A percentile compares a stretch with the other conserved stretches of the same genome.
Evolutionary conservation across 2,329 filamentous ascomycete species (phyloP).

Genomic region (Hymenoscyphus scutula): DNA sequence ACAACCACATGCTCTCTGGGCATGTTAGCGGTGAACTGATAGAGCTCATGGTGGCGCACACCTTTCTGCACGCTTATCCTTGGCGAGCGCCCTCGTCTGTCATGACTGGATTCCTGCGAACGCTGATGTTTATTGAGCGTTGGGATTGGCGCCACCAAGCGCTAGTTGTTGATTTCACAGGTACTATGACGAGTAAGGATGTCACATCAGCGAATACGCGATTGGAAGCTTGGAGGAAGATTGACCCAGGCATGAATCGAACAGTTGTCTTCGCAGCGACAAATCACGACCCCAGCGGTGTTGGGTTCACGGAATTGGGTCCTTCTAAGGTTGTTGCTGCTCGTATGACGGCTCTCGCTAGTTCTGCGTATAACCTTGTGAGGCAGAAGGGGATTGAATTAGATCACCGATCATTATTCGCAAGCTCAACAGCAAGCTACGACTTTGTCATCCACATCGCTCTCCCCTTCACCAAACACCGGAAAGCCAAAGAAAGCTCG

Average conservation of each 20-base stretch:
- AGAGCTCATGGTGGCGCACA: conserved; percentile 75
- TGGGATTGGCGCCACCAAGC: conserved; percentile 93
- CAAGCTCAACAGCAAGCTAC: conserved; percentile 71
- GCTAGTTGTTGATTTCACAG: conserved; percentile 73
- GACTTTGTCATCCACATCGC: conserved; percentile 77
- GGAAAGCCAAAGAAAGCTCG: conserved; percentile 37
- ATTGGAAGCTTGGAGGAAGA: conserved; percentile 80
- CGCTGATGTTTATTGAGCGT: conserved; percentile 72
- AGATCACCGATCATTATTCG: conserved; percentile 63
- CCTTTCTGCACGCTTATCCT: conserved; percentile 78
- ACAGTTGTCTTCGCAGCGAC: conserved; percentile 79
- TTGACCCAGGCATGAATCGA: conserved; percentile 85
- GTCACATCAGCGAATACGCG: conserved; percentile 64
- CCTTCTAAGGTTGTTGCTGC: conserved; percentile 81
- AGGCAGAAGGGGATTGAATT: conserved; percentile 52
- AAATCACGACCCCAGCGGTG: conserved; percentile 72
- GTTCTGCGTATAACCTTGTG: conserved; percentile 67
- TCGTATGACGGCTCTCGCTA: conserved; percentile 78
- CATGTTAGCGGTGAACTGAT: conserved; percentile 80
- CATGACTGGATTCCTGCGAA: conserved; percentile 77
- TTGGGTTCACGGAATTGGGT: conserved; percentile 72
- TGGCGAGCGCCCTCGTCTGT: conserved; percentile 76
- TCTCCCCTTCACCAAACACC: conserved; percentile 34
- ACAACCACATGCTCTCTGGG: conserved; percentile 71
- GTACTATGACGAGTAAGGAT: conserved; percentile 59